A percentile compares a stretch with the other conserved stretches of the same genome.
These are phyloP conservation scores for Backusella tarrabulga DNA, from an alignment of 192 early-diverging fungal genomes.

Conservation along the genomic window DNA sequence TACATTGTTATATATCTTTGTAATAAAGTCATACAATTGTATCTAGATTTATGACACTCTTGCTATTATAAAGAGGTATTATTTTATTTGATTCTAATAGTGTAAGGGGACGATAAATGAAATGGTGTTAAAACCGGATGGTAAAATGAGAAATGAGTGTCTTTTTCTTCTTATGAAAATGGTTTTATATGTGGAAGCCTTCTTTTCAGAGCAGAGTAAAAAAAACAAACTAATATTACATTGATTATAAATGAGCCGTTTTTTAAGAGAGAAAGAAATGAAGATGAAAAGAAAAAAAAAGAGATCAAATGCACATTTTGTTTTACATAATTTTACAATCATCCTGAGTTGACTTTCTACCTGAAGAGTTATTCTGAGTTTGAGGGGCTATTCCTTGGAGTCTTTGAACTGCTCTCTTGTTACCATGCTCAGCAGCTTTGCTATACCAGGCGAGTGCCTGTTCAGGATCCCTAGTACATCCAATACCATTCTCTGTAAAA, in stretches of 20 bases:
- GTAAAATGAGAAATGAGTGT: not conserved
- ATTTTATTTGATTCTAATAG: not conserved
- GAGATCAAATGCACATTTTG: not conserved
- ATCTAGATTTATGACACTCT: not conserved
- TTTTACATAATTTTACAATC: conserved; percentile 38
- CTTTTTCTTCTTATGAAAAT: not conserved
- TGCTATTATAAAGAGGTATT: not conserved
- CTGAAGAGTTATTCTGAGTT: conserved; percentile 23
- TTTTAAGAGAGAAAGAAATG: not conserved
- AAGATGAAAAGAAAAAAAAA: not conserved
- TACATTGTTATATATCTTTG: too few species aligned
- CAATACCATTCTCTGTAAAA: conserved; percentile 60
- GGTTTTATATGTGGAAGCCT: not conserved
- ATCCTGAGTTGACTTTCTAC: conserved; percentile 16
- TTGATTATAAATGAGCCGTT: not conserved
- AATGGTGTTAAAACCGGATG: not conserved
- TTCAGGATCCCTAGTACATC: conserved; percentile 47
- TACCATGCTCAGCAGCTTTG: conserved; percentile 59
- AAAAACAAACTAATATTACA: not conserved
- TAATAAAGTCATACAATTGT: not conserved
- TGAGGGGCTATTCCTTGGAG: conserved; percentile 40
- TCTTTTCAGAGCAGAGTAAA: not conserved
- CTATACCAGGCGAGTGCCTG: conserved; percentile 57
- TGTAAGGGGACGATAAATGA: not conserved
- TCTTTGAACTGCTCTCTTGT: conserved; percentile 50